Percentiles rank a stretch among this genome's conserved stretches.
These are phyloP conservation scores for Epichloe scottii DNA, from an alignment of 2,329 filamentous ascomycete species.

Conservation along the genomic window DNA sequence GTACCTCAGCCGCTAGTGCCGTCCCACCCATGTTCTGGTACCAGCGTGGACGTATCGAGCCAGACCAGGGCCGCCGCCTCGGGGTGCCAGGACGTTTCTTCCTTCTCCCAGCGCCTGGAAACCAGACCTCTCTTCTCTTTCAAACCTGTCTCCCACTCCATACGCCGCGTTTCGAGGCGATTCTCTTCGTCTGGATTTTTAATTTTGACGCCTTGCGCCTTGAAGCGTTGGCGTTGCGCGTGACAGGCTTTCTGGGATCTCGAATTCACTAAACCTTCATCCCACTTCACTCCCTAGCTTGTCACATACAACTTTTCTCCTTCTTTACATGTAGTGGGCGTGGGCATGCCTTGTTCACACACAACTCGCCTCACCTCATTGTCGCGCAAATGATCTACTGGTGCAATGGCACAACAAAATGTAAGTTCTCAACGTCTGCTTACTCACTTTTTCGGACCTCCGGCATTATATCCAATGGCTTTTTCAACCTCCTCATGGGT, in stretches of 20 bases:
- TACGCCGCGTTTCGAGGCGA: conserved; percentile 14
- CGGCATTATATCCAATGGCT: neutral
- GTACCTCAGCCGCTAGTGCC: conserved; percentile 19
- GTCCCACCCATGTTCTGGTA: conserved; percentile 25
- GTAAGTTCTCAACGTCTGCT: conserved; percentile 15
- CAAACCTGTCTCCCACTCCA: conserved; percentile 21
- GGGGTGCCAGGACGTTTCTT: conserved; percentile 26
- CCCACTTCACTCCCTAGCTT: neutral
- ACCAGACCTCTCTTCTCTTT: conserved; percentile 21
- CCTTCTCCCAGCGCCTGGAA: conserved; percentile 23
- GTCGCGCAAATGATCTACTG: conserved; percentile 22
- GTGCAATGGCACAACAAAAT: conserved; percentile 28
- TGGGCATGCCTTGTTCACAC: conserved; percentile 18
- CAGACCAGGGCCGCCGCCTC: conserved; percentile 24
- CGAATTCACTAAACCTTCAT: neutral
- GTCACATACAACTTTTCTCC: conserved; percentile 1
- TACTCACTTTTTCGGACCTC: conserved; percentile 3
- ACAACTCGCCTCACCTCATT: conserved; percentile 19
- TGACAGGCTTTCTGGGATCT: neutral
- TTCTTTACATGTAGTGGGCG: conserved; percentile 8
- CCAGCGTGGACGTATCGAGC: conserved; percentile 20
- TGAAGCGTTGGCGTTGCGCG: neutral
- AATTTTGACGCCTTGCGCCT: conserved; percentile 1
- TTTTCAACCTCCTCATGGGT: neutral
- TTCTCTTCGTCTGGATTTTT: conserved; percentile 14